Evolutionary conservation across 2,329 filamentous ascomycete genomes (phyloP).

Genomic region (Bretziella fagacearum): DNA sequence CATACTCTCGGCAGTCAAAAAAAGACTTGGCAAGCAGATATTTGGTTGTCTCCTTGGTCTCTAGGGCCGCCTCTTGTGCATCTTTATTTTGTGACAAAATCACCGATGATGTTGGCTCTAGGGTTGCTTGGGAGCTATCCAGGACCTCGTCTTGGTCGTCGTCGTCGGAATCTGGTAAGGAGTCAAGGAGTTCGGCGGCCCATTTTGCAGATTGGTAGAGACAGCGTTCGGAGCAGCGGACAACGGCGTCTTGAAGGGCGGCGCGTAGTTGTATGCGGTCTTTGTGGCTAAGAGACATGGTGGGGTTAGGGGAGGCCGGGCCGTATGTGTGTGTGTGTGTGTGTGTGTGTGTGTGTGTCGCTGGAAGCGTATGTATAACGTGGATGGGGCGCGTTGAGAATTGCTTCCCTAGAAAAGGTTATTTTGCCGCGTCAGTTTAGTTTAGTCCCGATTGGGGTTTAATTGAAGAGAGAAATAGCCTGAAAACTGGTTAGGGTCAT

Average conservation of each 20-base stretch:
- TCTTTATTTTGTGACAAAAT: constrained; percentile 44
- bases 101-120: constrained; percentile 27
- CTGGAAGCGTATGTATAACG: background rate
- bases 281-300: constrained; percentile 12
- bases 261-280: constrained; percentile 27
- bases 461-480: too few species aligned
- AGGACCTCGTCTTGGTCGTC: constrained; percentile 38
- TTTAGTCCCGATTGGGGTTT: too few species aligned
- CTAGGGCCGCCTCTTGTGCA: constrained; percentile 54
- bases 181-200: constrained; percentile 85
- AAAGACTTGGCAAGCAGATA: constrained; percentile 86
- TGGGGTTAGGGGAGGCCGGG: background rate
- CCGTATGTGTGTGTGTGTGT: background rate
- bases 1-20: constrained; percentile 89
- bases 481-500: too few species aligned
- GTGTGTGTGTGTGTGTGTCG: background rate
- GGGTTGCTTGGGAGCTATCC: constrained; percentile 21
- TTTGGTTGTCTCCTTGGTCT: constrained; percentile 61
- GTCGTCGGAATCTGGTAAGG: constrained; percentile 37
- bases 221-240: constrained; percentile 86
- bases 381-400: background rate
- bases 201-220: constrained; percentile 95
- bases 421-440: too few species aligned
- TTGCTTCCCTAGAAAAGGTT: too few species aligned
- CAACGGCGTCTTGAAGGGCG: constrained; percentile 66